Percentiles rank a stretch among this genome's conserved stretches.
phyloP scores from a whole-genome alignment of 441 rosid genomes.

The Erysimum cheiri region DNA sequence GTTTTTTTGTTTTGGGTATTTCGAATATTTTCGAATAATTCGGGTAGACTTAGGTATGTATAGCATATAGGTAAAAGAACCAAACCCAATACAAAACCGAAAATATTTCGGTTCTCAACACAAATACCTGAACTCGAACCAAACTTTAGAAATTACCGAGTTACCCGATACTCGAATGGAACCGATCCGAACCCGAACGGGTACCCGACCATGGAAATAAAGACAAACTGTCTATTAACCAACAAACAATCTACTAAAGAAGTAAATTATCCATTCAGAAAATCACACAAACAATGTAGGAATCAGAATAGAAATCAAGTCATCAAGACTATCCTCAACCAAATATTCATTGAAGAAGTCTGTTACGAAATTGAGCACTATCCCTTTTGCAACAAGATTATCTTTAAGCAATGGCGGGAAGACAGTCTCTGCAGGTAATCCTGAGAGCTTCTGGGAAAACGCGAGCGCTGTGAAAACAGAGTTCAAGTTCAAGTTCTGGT shows the following conservation, averaged over 20 bases:
- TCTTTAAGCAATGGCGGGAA: constrained; percentile 97
- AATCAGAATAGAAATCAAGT: constrained; percentile 74
- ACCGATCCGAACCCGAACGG: too few species aligned
- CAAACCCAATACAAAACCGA: too few species aligned
- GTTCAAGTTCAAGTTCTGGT: too few species aligned
- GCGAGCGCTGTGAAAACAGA: constrained; percentile 71
- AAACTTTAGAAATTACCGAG: too few species aligned
- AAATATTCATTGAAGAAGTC: constrained; percentile 95
- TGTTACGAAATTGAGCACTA: constrained; percentile 91
- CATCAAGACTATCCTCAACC: constrained; percentile 93
- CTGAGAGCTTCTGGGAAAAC: constrained; percentile 95
- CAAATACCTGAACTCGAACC: too few species aligned
- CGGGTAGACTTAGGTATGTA: too few species aligned
- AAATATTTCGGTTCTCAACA: too few species aligned
- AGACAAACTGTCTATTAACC: background rate
- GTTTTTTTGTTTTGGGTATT: too few species aligned
- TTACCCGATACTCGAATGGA: too few species aligned
- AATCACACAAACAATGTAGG: background rate
- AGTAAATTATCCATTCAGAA: background rate
- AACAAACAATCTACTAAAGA: constrained; percentile 14
- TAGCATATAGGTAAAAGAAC: too few species aligned
- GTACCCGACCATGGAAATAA: too few species aligned
- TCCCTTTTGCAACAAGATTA: constrained; percentile 96
- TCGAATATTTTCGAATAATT: too few species aligned
- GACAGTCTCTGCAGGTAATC: constrained; percentile 95